These are phyloP conservation scores for Akanthomyces dipterigenus DNA, from an alignment of 2,329 filamentous ascomycete species.

Conservation along the genomic window DNA sequence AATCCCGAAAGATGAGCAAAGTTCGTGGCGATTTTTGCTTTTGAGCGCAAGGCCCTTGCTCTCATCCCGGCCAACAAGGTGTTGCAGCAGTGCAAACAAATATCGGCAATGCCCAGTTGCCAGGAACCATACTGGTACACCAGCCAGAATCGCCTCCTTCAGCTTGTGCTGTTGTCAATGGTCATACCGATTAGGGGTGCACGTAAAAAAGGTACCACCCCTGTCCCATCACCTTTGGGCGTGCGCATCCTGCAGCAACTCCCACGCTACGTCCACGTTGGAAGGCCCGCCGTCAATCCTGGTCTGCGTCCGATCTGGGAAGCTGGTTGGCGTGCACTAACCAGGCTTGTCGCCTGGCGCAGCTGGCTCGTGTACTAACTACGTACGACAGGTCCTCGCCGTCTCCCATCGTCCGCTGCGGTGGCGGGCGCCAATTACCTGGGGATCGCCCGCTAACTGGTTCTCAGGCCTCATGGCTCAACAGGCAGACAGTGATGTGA, in stretches of 20 bases:
- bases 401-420: not conserved
- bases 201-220: not conserved
- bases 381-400: not conserved
- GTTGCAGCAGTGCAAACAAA: not conserved
- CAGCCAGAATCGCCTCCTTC: not conserved
- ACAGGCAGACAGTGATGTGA: too few relatives aligned
- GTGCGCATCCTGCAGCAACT: not conserved
- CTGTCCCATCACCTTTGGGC: not conserved
- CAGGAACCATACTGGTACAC: not conserved
- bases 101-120: not conserved
- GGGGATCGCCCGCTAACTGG: too few relatives aligned
- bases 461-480: too few relatives aligned
- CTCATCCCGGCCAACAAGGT: not conserved
- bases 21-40: too few relatives aligned
- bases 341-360: not conserved
- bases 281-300: conserved; percentile 1
- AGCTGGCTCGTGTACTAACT: too few relatives aligned
- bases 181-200: not conserved
- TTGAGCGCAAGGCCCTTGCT: too few relatives aligned
- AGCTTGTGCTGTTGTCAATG: not conserved
- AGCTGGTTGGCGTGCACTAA: not conserved
- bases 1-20: too few relatives aligned
- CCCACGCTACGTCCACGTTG: conserved; percentile 5
- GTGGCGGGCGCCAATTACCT: not conserved
- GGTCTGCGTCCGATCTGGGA: conserved; percentile 9